These are phyloP conservation scores for Glutinoglossum americanum DNA, from an alignment of 495 filamentous ascomycete genomes.

Conservation along the genomic window DNA sequence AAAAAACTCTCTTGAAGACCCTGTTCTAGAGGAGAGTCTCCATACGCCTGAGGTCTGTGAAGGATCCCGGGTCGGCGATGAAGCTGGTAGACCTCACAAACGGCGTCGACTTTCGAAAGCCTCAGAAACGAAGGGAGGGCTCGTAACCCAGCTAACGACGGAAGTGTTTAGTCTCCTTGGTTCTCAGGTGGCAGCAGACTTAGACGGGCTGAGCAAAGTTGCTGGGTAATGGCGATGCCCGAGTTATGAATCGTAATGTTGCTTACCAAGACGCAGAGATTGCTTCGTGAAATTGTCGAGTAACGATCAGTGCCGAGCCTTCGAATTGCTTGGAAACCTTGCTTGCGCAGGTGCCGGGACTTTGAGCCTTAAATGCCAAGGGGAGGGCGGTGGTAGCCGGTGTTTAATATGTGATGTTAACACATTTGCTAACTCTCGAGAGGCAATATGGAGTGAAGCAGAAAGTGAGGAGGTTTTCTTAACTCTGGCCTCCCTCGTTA, in stretches of 20 bases:
- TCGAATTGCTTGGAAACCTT: neutral
- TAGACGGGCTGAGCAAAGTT: neutral
- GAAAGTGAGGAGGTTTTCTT: slow-evolving; percentile 25
- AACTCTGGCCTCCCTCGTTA: slow-evolving; percentile 33
- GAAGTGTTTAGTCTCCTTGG: neutral
- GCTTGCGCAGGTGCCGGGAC: slow-evolving; percentile 5
- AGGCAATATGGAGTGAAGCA: slow-evolving; percentile 9
- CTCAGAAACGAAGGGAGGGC: neutral
- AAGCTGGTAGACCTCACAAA: neutral
- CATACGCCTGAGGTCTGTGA: neutral
- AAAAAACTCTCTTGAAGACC: neutral
- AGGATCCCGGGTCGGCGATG: neutral
- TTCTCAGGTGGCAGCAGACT: neutral
- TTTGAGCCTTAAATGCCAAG: neutral
- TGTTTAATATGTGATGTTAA: slow-evolving; percentile 4
- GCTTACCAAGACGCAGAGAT: neutral
- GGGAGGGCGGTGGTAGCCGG: neutral
- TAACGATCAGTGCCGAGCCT: neutral
- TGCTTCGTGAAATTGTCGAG: slow-evolving; percentile 2
- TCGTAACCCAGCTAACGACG: neutral
- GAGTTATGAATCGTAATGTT: neutral
- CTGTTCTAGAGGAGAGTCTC: neutral
- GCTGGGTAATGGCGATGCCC: neutral
- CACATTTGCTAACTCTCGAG: neutral
- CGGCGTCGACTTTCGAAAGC: neutral